These are phyloP conservation scores for Termitomyces sp. DNA, from an alignment of 768 basidiomycete genomes.

Conservation along the genomic window DNA sequence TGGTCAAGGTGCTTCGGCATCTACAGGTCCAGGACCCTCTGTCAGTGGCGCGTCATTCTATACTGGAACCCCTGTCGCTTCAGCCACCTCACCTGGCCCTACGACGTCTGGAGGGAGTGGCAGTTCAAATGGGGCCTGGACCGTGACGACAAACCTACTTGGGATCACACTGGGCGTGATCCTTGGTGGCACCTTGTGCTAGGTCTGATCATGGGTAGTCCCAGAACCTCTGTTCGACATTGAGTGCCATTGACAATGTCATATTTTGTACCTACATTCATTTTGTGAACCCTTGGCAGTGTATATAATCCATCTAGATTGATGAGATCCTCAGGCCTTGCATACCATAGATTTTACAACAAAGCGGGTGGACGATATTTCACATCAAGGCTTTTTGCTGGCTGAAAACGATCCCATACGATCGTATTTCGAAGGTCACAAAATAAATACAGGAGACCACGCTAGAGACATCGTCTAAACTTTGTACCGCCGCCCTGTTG, in stretches of 20 bases:
- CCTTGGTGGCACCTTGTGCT: background rate
- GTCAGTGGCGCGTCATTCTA: slow-evolving; percentile 26
- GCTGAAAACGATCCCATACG: background rate
- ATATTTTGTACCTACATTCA: background rate
- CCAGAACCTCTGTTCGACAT: background rate
- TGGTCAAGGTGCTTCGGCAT: slow-evolving; percentile 46
- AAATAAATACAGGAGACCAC: slow-evolving; percentile 4
- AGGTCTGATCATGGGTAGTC: background rate
- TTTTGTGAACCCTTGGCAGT: background rate
- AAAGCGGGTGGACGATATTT: background rate
- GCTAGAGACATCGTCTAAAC: slow-evolving; percentile 42
- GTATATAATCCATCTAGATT: background rate
- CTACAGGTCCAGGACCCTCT: slow-evolving; percentile 37
- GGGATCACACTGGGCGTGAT: background rate
- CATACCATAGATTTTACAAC: background rate
- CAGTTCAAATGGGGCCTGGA: background rate
- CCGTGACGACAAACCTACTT: background rate
- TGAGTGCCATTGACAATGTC: background rate
- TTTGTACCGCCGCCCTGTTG: slow-evolving; percentile 86
- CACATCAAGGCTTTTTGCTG: background rate
- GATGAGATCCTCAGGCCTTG: background rate
- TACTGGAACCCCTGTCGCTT: slow-evolving; percentile 20
- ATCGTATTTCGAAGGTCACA: background rate
- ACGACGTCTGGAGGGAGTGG: background rate
- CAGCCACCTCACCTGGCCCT: slow-evolving; percentile 2